A percentile compares a stretch with the other conserved stretches of the same genome.
Conservation (phyloP, 2,329 filamentous ascomycete genomes). For the Coniochaeta pulveracea region DNA sequence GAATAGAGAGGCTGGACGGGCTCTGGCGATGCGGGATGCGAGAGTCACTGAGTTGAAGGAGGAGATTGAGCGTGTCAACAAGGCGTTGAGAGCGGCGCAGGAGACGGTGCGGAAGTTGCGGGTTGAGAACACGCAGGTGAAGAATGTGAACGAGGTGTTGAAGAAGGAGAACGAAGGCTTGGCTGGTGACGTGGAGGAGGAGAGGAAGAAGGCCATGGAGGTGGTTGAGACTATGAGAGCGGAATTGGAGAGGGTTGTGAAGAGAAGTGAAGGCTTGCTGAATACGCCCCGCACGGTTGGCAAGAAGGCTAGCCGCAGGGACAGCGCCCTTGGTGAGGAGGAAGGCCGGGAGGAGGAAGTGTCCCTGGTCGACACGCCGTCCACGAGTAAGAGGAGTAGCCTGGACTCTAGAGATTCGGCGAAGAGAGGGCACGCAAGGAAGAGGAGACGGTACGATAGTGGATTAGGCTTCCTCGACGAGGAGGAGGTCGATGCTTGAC, state of each 20-base stretch:
- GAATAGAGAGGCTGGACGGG: conserved; percentile 30
- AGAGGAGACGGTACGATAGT: conserved; percentile 39
- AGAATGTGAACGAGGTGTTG: conserved; percentile 18
- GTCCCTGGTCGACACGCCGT: conserved; percentile 1
- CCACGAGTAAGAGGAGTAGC: conserved; percentile 7
- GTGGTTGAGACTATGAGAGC: conserved; percentile 38
- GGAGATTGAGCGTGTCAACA: conserved; percentile 36
- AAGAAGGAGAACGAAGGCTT: conserved; percentile 32
- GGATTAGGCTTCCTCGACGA: conserved; percentile 44
- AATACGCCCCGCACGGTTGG: conserved; percentile 15
- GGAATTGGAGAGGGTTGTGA: conserved; percentile 36
- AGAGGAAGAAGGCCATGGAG: conserved; percentile 25
- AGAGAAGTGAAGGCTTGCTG: conserved; percentile 33
- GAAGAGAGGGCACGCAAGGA: conserved; percentile 21
- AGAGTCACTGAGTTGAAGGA: conserved; percentile 33
- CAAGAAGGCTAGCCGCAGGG: conserved; percentile 5
- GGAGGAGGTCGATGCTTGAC: conserved; percentile 28
- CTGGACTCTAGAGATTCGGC: conserved; percentile 17
- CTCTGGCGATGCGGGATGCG: conserved; percentile 39
- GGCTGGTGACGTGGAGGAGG: conserved; percentile 21
- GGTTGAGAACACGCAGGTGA: conserved; percentile 31
- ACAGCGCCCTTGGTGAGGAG: conserved; percentile 6
- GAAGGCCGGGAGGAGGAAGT: conserved; percentile 8
- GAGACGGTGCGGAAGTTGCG: conserved; percentile 31
- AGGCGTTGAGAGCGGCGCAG: conserved; percentile 33